These are phyloP conservation scores for Salix arbutifolia DNA, from an alignment of 345 rosid genomes.

Conservation along the genomic window DNA sequence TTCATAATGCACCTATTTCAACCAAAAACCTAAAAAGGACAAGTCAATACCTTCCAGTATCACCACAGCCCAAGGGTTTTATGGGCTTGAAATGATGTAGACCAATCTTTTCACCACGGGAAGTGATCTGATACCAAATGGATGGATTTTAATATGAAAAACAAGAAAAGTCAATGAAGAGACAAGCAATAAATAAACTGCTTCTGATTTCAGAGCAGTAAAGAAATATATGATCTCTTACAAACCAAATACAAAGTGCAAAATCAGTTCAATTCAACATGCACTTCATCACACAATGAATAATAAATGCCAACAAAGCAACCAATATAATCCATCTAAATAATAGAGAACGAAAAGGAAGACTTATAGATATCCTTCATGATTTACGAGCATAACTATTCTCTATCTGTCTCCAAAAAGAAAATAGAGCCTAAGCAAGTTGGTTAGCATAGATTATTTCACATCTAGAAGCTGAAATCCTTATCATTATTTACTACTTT, in stretches of 20 bases:
- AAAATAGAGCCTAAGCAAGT: not conserved
- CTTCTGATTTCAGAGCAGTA: not conserved
- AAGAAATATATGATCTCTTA: not conserved
- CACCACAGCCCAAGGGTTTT: constrained; percentile 94
- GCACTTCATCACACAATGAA: too few species aligned
- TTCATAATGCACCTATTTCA: not conserved
- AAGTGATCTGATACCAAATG: constrained; percentile 49
- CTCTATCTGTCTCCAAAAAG: not conserved
- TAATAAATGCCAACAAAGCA: too few species aligned
- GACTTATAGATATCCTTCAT: not conserved
- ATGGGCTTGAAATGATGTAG: constrained; percentile 87
- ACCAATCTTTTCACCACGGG: constrained; percentile 62
- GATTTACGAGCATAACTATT: not conserved
- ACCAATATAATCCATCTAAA: too few species aligned
- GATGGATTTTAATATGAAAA: constrained; percentile 10
- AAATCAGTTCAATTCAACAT: too few species aligned
- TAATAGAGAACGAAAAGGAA: not conserved
- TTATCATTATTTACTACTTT: not conserved
- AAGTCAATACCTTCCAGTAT: constrained; percentile 78
- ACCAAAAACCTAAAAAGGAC: not conserved
- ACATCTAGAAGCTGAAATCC: not conserved
- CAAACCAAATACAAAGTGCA: not conserved
- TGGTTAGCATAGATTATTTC: not conserved
- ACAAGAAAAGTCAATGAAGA: not conserved
- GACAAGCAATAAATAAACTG: not conserved